Conservation (phyloP, 305 asterid genomes). For the Fraxinus sp. region DNA sequence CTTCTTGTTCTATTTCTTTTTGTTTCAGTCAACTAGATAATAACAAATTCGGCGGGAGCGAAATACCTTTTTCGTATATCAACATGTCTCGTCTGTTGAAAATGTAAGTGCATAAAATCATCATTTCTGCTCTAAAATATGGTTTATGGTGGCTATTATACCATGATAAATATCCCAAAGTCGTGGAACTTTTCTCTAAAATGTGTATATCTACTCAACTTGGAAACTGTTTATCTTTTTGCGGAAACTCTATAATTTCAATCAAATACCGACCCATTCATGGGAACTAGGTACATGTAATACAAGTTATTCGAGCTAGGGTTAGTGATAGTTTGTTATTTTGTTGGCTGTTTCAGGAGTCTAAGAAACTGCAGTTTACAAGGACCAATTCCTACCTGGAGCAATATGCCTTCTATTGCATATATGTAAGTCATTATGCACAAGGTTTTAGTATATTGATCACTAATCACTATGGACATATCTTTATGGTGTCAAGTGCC, state of each 20-base stretch:
- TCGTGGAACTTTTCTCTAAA: neutral
- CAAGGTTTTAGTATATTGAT: neutral
- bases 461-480: neutral
- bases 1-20: constrained; percentile 5
- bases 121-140: constrained; percentile 16
- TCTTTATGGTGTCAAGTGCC: neutral
- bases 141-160: neutral
- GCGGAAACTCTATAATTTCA: constrained; percentile 4
- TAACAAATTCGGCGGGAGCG: constrained; percentile 73
- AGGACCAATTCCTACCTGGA: constrained; percentile 82
- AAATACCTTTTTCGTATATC: constrained; percentile 70
- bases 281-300: neutral
- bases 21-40: constrained; percentile 88
- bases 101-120: constrained; percentile 58
- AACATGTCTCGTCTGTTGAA: constrained; percentile 74
- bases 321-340: constrained; percentile 7
- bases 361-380: constrained; percentile 90
- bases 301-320: constrained; percentile 12
- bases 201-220: neutral
- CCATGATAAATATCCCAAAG: neutral
- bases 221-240: constrained; percentile 4
- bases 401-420: constrained; percentile 58
- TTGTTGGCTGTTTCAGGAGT: constrained; percentile 64
- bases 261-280: neutral
- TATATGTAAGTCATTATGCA: constrained; percentile 63